Conservation (phyloP, 1,284 basidiomycete species). For the Marasmius fiardii region DNA sequence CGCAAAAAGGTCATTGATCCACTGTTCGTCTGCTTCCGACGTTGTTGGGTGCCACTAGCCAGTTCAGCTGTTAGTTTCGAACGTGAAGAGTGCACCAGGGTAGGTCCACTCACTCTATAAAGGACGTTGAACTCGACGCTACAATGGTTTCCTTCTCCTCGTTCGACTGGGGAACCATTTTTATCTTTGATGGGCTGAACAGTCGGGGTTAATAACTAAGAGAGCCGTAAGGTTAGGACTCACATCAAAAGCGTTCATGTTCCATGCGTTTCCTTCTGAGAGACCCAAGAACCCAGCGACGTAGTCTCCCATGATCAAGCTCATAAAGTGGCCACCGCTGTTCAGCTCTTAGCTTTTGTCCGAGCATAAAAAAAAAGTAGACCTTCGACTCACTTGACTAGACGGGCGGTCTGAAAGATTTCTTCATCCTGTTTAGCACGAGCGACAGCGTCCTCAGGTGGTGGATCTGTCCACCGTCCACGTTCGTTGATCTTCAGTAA, state of each 20-base stretch:
- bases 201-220: not conserved
- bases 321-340: constrained; percentile 42
- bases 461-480: constrained; percentile 34
- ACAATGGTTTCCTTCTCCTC: constrained; percentile 45
- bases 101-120: constrained; percentile 33
- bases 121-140: constrained; percentile 54
- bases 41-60: constrained; percentile 35
- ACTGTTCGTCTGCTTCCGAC: constrained; percentile 35
- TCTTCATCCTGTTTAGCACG: constrained; percentile 43
- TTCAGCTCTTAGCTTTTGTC: not conserved
- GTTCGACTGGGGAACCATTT: constrained; percentile 23
- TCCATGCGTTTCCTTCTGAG: constrained; percentile 41
- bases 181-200: constrained; percentile 30
- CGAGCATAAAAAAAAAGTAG: too few relatives aligned
- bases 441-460: constrained; percentile 26
- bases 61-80: constrained; percentile 1
- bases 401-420: constrained; percentile 51
- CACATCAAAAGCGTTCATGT: constrained; percentile 39
- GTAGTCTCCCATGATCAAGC: constrained; percentile 42
- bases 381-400: constrained; percentile 38
- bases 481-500: constrained; percentile 53
- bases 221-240: constrained; percentile 13
- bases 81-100: not conserved
- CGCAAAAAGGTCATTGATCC: constrained; percentile 37
- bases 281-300: constrained; percentile 45